Evolutionary conservation across 768 basidiomycete species (phyloP), one percentile per base, ranked within the genome.

Genomic region (Amanita fuliginea): DNA sequence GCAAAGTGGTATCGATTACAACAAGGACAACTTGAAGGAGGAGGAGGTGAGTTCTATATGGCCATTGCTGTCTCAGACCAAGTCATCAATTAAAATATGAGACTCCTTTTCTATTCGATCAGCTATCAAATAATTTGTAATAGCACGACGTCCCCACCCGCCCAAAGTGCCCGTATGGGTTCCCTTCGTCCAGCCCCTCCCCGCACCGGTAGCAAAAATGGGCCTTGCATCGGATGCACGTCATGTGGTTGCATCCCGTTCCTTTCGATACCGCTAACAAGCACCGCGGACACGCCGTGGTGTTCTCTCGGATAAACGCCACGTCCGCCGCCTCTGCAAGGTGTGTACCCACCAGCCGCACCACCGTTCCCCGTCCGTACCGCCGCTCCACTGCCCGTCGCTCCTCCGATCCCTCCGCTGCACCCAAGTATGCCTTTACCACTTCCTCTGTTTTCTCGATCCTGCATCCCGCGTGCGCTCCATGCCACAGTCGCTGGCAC

Each of bases 171-270:
- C 54, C 57, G 55, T 89, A 90, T 0, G 86, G 85, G 52, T 81
- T 66, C 13, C 53, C 55, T 6, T 64, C 56, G 0, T 63, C 43
- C 21, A 91, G 62, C 55, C 70, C 73, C 1, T 63, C 51, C 4
- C 84, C 88, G 60, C 89, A 91, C 4, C 81, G 75, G 57, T 86
- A 91, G 68, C 89, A 92, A 58, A 89, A 92, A 59, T 92, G 89
- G 44, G 77, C 71, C 26, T 64, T 58, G 63, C 89, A 92, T 55
- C 78, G 82, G n/a, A 69, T 64, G 57, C 84, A 90, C 6, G 77
- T 84, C 86, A 88, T 88, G 66, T 95, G 92, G 63, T 94, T 94
- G 66, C 92, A 94, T 1, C 91, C 91, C 52, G 73, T 56, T 14
- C 72, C 76, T 65, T 89, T 88, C 65, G 88, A 84, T 9, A 92